Base-by-base conservation (phyloP, 345 rosid genomes). In the Dipteronia sinensis region DNA sequence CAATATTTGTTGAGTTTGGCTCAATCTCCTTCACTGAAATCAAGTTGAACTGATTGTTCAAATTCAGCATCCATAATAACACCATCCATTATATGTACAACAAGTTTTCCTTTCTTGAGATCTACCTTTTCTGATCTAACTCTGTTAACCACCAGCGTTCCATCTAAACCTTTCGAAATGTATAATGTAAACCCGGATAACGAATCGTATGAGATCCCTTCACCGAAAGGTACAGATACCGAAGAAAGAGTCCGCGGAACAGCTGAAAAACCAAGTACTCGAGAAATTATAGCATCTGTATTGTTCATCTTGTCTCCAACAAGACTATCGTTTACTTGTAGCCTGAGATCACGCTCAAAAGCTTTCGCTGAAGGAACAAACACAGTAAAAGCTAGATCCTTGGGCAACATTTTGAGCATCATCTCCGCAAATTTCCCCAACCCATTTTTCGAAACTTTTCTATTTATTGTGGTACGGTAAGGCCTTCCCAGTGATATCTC, bases 51-150 rank as follows among this genome's bases (percentile, higher is more conserved):
- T 0, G 98, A 89, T 25, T 87, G 92, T 68, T 93, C 86, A 61
- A 93, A 95, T 70, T 91, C 94, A 20, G 95, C 87, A 82, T 95
- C 98, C 98, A 93, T 91, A 11, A 93, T 25, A 6, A 89, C 93
- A 22, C 98, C 98, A 86, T 93, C 89, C 89, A 93, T 91, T 2
- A 81, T 15, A 55, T 93, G 95, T 40, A 84, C 84, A 2, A 84
- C 67, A 27, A 87, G 81, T 87, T 88, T 87, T 80, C 87, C 84
- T 80, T 79, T 87, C 86, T 61, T 80, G 61, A 88, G 23, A 63
- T 90, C 93, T 69, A 88, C 74, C 73, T 71, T 85, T 77, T 87
- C 87, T 0, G 94, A 87, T 73, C 77, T 83, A 17, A 92, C 82
- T 38, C 92, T 83, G 55, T 93, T 90, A 20, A 93, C 97, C 5